Evolutionary conservation across 257 asterid species (phyloP), one percentile per base, ranked within the genome.

Genomic region (Paraleonurus japonicus): DNA sequence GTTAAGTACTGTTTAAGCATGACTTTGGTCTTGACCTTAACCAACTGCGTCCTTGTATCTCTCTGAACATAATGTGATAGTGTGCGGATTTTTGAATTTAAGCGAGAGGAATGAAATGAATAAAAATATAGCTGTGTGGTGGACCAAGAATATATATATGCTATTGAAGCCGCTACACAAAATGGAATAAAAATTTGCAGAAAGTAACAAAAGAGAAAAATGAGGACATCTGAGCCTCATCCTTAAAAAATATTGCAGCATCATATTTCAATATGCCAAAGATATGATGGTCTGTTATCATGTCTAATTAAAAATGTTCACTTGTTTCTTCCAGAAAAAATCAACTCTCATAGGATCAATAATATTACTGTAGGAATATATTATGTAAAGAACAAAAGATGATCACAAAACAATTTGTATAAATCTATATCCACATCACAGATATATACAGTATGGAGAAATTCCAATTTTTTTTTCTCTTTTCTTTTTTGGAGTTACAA

Each of bases 101-200:
- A n/a, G n/a, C n/a, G n/a, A n/a, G n/a, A n/a, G n/a, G n/a, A n/a
- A n/a, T n/a, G n/a, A n/a, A n/a, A n/a, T n/a, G 48, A 53, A 53
- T 22, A 53, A 70, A 32, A 39, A 11, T 60, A 61, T 45, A 33
- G 20, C 5, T 45, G 45, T 60, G 35, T 67, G 50, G 70, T 72
- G 80, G 81, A 61, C 81, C 81, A 75, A 72, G 64, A 51, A 60
- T 80, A 74, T n/a, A n/a, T n/a, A n/a, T n/a, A 76, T 70, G 30
- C 45, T 30, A 24, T 75, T 72, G 65, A 55, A 61, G 35, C 47
- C 54, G 60, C 76, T 70, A 70, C 79, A 79, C 77, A 79, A 70
- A 76, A 73, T 37, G 54, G 80, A 78, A 81, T 58, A 72, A 66
- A 39, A 62, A 74, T 72, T 30, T 32, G 69, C 79, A 76, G 51